Conservation (phyloP, 192 early-diverging fungal genomes). For the Coemansia sp. region DNA sequence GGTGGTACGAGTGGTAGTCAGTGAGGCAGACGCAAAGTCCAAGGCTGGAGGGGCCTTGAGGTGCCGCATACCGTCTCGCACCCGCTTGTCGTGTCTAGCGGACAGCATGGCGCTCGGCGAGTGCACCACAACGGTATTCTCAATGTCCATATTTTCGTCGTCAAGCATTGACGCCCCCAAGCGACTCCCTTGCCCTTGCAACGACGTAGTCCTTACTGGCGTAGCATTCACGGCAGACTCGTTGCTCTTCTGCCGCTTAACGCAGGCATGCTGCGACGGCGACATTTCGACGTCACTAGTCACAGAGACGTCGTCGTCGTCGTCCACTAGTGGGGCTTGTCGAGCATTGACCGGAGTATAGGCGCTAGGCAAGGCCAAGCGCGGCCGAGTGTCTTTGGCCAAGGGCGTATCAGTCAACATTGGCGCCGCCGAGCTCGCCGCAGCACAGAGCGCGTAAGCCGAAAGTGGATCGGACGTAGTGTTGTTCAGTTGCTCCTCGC, state of each 20-base stretch:
- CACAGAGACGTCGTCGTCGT: slow-evolving; percentile 14
- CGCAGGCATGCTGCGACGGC: slow-evolving; percentile 32
- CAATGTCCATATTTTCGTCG: slow-evolving; percentile 28
- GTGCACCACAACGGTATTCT: slow-evolving; percentile 15
- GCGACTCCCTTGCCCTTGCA: neutral
- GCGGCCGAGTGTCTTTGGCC: neutral
- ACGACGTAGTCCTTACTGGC: neutral
- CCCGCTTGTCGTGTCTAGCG: slow-evolving; percentile 31
- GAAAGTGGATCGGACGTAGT: neutral
- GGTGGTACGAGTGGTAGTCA: neutral
- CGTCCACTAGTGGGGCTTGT: neutral
- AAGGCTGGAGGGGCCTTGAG: slow-evolving; percentile 19
- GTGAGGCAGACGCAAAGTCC: slow-evolving; percentile 1
- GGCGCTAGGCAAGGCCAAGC: neutral
- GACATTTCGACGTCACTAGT: slow-evolving; percentile 39
- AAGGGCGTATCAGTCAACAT: neutral
- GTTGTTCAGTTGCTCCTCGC: neutral
- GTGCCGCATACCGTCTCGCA: slow-evolving; percentile 7
- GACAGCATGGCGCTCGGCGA: slow-evolving; percentile 47
- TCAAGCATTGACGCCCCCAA: slow-evolving; percentile 1
- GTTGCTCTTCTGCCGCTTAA: slow-evolving; percentile 25
- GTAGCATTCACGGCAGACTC: neutral
- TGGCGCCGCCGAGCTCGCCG: neutral
- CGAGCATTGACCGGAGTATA: neutral
- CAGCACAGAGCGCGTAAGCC: neutral